Conservation (phyloP, 2,329 filamentous ascomycete genomes). For the Cladorrhinum sp. region DNA sequence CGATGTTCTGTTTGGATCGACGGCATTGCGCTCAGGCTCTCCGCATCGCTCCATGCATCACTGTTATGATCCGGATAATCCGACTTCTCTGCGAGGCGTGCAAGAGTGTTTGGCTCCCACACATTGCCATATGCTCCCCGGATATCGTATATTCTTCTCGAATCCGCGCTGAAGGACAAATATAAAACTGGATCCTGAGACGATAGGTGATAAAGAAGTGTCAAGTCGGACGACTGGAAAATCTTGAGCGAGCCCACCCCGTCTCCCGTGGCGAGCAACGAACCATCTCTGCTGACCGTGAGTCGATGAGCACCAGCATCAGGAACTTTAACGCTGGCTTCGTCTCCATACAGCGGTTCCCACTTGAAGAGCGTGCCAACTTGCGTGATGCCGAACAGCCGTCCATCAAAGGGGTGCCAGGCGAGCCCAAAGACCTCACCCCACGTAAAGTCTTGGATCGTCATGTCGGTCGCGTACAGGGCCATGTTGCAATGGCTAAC, state of each 20-base stretch:
- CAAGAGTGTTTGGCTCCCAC: constrained; percentile 28
- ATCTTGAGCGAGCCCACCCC: constrained; percentile 29
- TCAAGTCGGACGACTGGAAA: constrained; percentile 25
- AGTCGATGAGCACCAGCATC: constrained; percentile 24
- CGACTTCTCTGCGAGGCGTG: constrained; percentile 13
- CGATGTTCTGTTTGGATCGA: constrained; percentile 1
- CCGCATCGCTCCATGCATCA: not conserved
- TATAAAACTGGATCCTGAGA: constrained; percentile 25
- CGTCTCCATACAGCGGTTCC: constrained; percentile 30
- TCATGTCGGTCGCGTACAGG: constrained; percentile 10
- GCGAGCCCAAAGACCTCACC: constrained; percentile 28
- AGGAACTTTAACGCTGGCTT: constrained; percentile 25
- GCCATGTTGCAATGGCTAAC: constrained; percentile 28
- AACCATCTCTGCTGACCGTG: constrained; percentile 29
- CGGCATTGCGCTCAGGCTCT: not conserved
- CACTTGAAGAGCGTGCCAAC: constrained; percentile 37
- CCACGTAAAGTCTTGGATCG: constrained; percentile 6
- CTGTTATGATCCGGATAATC: constrained; percentile 11
- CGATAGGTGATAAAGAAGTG: constrained; percentile 29
- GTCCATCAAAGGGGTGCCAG: constrained; percentile 31
- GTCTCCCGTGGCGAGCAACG: constrained; percentile 31
- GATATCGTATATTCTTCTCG: constrained; percentile 24
- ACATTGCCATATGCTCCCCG: constrained; percentile 23
- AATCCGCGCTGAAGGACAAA: constrained; percentile 26
- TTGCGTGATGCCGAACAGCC: constrained; percentile 34